phyloP scores from a whole-genome alignment of 129 eudicot species.

The Pittosporum tobira region DNA sequence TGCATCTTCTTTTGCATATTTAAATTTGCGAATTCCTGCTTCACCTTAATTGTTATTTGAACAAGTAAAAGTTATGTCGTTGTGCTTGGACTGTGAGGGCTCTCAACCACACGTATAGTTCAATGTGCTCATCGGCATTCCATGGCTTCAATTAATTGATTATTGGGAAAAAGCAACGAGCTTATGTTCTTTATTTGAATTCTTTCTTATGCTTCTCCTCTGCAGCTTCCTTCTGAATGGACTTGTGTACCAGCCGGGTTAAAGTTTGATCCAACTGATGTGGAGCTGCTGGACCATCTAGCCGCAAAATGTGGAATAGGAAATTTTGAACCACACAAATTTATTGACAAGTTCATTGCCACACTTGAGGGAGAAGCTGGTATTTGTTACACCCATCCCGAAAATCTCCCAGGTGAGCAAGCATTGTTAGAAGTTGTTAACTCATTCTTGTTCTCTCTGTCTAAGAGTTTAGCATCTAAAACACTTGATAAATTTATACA shows the following conservation, averaged over 20 bases:
- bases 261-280: constrained; percentile 86
- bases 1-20: too few relatives aligned
- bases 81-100: too few relatives aligned
- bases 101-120: too few relatives aligned
- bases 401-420: constrained; percentile 84
- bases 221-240: constrained; percentile 66
- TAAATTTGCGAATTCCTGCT: too few relatives aligned
- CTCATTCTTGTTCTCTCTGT: too few relatives aligned
- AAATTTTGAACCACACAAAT: constrained; percentile 41
- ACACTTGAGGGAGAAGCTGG: constrained; percentile 65
- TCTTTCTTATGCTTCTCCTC: background rate
- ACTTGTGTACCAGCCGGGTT: constrained; percentile 88
- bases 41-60: too few relatives aligned
- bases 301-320: constrained; percentile 65
- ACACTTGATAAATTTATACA: background rate
- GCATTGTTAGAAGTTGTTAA: too few relatives aligned
- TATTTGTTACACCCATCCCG: constrained; percentile 81
- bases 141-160: too few relatives aligned
- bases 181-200: background rate
- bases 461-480: too few relatives aligned
- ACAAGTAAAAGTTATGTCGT: too few relatives aligned
- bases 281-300: constrained; percentile 66
- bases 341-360: constrained; percentile 82
- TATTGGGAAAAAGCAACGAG: too few relatives aligned
- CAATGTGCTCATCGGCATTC: too few relatives aligned